These are phyloP conservation scores for Penicillium griseofulvum DNA, from an alignment of 2,329 filamentous ascomycete genomes.

Conservation along the genomic window DNA sequence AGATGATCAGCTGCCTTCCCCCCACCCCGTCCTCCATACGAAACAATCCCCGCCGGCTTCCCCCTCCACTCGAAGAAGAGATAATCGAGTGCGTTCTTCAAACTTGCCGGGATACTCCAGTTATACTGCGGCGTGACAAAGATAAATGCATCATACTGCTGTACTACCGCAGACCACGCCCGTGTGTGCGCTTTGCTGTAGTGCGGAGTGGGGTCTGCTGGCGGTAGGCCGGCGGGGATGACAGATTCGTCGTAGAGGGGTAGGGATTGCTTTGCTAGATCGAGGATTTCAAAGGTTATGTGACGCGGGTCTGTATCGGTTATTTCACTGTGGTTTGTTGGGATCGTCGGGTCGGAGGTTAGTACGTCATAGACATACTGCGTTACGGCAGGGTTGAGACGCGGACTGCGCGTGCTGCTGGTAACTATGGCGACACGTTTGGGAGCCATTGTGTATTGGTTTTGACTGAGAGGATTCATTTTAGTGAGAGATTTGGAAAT, in stretches of 20 bases:
- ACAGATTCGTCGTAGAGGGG: slow-evolving; percentile 41
- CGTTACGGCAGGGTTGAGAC: slow-evolving; percentile 38
- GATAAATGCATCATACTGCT: slow-evolving; percentile 38
- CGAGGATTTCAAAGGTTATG: slow-evolving; percentile 29
- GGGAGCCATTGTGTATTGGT: slow-evolving; percentile 14
- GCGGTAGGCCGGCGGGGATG: slow-evolving; percentile 37
- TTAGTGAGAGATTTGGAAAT: too few species aligned
- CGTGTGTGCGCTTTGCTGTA: slow-evolving; percentile 39
- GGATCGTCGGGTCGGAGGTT: slow-evolving; percentile 16
- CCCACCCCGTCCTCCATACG: slow-evolving; percentile 52
- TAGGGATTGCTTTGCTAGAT: slow-evolving; percentile 32
- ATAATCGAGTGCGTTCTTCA: slow-evolving; percentile 65
- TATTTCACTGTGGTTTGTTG: slow-evolving; percentile 10
- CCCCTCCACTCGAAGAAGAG: slow-evolving; percentile 58
- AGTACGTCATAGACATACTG: slow-evolving; percentile 31
- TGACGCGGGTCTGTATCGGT: slow-evolving; percentile 19
- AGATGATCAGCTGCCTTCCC: slow-evolving; percentile 39
- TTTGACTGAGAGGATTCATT: too few species aligned
- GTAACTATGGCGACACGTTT: slow-evolving; percentile 36
- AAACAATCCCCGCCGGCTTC: slow-evolving; percentile 55
- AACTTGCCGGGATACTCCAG: slow-evolving; percentile 51
- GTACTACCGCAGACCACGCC: slow-evolving; percentile 39
- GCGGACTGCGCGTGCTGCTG: slow-evolving; percentile 35
- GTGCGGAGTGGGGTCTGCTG: slow-evolving; percentile 24
- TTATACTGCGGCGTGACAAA: slow-evolving; percentile 54